Percentiles rank a stretch among this genome's conserved stretches.
Evolutionary conservation across 208 protist species (phyloP).

Genomic region (Leishmania aethiopica): DNA sequence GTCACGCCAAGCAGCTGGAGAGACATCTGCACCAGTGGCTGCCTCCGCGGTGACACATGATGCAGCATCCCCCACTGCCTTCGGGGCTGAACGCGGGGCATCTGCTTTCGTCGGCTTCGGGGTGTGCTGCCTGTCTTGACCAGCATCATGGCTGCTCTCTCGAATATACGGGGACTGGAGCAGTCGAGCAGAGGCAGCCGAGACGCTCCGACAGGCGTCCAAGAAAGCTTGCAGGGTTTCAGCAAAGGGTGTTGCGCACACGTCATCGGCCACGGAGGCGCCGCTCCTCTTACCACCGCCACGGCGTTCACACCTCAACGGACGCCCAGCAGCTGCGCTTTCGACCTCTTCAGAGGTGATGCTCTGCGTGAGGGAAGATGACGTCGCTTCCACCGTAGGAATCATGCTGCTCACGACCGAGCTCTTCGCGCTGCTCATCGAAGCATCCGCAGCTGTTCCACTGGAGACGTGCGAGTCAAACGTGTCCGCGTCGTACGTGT

Average conservation of each 20-base stretch:
- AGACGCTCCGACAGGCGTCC: slow-evolving; percentile 36
- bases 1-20: slow-evolving; percentile 3
- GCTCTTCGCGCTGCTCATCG: background rate
- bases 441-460: background rate
- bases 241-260: slow-evolving; percentile 10
- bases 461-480: slow-evolving; percentile 8
- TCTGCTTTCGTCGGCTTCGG: background rate
- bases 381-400: slow-evolving; percentile 3
- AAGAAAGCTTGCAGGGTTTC: slow-evolving; percentile 42
- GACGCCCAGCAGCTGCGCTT: background rate
- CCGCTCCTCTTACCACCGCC: background rate
- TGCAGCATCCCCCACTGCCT: background rate
- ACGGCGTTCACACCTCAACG: background rate
- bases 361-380: background rate
- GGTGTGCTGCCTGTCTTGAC: background rate
- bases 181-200: slow-evolving; percentile 7
- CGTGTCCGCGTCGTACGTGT: slow-evolving; percentile 14
- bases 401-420: background rate
- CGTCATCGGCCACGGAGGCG: background rate
- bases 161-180: background rate
- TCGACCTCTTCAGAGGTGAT: background rate
- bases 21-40: background rate
- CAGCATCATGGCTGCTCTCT: background rate
- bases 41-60: background rate
- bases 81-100: too few species aligned